Evolutionary conservation across 257 asterid genomes (phyloP).

Genomic region (Knoxia roxburghii): DNA sequence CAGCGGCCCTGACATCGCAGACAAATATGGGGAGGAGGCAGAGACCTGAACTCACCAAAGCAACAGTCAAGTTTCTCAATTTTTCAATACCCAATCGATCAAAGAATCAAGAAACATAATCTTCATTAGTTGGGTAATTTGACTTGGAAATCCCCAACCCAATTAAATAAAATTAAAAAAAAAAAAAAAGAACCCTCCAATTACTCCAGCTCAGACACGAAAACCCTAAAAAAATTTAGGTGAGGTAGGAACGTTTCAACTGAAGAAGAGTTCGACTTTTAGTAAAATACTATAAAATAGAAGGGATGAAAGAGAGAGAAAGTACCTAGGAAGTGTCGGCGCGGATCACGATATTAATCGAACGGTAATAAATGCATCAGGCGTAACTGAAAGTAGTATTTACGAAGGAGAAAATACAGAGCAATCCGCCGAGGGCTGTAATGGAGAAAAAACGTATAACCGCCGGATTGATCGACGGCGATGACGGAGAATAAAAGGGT

Average conservation of each 20-base stretch:
- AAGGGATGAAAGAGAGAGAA: too few relatives aligned
- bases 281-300: too few relatives aligned
- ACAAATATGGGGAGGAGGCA: neutral
- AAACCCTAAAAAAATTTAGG: constrained; percentile 11
- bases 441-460: neutral
- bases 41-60: constrained; percentile 4
- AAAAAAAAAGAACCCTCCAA: neutral
- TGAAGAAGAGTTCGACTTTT: constrained; percentile 4
- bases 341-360: constrained; percentile 37
- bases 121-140: neutral
- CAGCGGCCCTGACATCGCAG: constrained; percentile 83
- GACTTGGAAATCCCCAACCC: too few relatives aligned
- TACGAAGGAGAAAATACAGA: too few relatives aligned
- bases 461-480: constrained; percentile 57
- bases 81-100: constrained; percentile 12
- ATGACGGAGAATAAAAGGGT: constrained; percentile 8
- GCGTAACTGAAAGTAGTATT: constrained; percentile 19
- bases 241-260: constrained; percentile 8
- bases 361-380: constrained; percentile 37
- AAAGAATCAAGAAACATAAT: constrained; percentile 19
- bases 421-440: neutral
- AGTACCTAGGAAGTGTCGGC: constrained; percentile 28
- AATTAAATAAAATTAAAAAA: too few relatives aligned
- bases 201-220: neutral
- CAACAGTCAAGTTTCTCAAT: constrained; percentile 3